Conservation (phyloP, 1,139 yeast species). For the Taphrina betulina region DNA sequence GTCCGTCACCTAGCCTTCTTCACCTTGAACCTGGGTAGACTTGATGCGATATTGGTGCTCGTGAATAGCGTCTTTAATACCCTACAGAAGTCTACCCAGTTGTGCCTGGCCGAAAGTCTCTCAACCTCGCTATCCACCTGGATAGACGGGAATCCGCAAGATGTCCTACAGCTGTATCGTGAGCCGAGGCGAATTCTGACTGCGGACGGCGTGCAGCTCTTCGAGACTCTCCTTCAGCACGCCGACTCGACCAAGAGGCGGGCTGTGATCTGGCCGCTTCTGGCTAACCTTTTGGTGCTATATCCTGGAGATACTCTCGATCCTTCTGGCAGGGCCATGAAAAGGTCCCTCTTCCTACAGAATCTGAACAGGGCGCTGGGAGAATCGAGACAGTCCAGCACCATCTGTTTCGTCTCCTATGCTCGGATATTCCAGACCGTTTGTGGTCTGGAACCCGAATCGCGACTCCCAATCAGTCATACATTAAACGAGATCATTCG, state of each 20-base stretch:
- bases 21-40: not conserved
- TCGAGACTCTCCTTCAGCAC: not conserved
- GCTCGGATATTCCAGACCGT: no score
- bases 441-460: no score
- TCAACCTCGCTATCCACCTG: not conserved
- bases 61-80: not conserved
- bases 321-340: not conserved
- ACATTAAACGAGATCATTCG: no score
- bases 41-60: not conserved
- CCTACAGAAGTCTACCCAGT: constrained; percentile 10
- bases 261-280: constrained; percentile 12
- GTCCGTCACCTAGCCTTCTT: not conserved
- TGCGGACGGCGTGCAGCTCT: not conserved
- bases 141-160: not conserved
- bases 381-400: no score
- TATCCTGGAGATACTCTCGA: not conserved
- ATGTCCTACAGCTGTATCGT: not conserved
- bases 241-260: constrained; percentile 3
- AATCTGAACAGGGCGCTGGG: not conserved
- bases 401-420: no score
- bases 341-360: not conserved
- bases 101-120: not conserved
- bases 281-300: not conserved
- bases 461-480: no score
- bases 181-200: not conserved